Conservation (phyloP, 2,329 filamentous ascomycete species). For the Pleurostoma richardsiae region DNA sequence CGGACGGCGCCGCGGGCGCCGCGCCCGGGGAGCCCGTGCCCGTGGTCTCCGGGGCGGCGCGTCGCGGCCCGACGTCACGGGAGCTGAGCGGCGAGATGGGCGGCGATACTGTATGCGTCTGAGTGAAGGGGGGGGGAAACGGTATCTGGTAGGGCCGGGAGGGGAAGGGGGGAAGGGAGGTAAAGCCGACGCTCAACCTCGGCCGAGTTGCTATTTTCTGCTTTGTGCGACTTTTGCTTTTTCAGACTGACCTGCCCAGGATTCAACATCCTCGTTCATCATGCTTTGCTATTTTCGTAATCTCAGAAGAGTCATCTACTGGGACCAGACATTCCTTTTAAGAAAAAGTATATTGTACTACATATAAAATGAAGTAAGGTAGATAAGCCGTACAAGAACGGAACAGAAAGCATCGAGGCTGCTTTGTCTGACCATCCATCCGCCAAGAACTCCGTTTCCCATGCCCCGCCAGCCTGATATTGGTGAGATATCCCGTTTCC, state of each 20-base stretch:
- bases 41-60: constrained; percentile 16
- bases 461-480: too few species aligned
- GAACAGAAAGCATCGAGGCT: too few species aligned
- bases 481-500: too few species aligned
- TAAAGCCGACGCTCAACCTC: neutral
- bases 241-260: neutral
- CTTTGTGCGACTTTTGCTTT: neutral
- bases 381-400: too few species aligned
- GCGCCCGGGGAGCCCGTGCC: constrained; percentile 7
- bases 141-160: neutral
- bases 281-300: too few species aligned
- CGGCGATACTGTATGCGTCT: constrained; percentile 42
- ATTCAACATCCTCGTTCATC: neutral
- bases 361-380: too few species aligned
- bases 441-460: too few species aligned
- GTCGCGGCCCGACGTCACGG: constrained; percentile 45
- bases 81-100: constrained; percentile 59
- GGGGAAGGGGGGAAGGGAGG: neutral
- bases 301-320: too few species aligned
- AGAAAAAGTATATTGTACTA: too few species aligned
- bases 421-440: too few species aligned
- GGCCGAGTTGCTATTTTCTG: neutral
- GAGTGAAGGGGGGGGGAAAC: neutral
- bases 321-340: too few species aligned
- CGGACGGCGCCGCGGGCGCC: too few species aligned